phyloP scores from a whole-genome alignment of 257 asterid genomes.

The Ballota nigra region DNA sequence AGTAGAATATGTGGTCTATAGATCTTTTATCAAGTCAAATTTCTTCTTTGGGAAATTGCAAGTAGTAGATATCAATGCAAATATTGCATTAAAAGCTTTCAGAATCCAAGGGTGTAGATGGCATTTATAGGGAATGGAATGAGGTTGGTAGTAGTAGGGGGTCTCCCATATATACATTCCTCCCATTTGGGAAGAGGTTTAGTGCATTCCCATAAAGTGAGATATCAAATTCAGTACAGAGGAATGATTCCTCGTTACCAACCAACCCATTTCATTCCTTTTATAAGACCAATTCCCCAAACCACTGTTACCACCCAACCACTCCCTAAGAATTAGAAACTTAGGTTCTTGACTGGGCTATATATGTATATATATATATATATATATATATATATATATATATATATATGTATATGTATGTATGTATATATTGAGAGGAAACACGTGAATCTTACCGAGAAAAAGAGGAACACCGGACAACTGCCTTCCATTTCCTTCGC shows the following conservation, averaged over 20 bases:
- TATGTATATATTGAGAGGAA: no score
- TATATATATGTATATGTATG: no score
- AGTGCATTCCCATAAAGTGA: background rate
- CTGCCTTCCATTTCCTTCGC: constrained; percentile 60
- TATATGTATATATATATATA: no score
- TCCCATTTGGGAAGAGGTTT: background rate
- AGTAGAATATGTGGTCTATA: background rate
- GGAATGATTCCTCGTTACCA: background rate
- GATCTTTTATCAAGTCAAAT: background rate
- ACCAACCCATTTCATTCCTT: background rate
- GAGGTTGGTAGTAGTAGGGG: background rate
- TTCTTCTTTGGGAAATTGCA: constrained; percentile 5
- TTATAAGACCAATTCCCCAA: background rate
- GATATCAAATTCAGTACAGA: background rate
- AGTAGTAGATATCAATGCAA: background rate
- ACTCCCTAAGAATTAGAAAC: constrained; percentile 35
- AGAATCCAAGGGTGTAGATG: background rate
- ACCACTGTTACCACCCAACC: background rate
- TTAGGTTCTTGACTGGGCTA: background rate
- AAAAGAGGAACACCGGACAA: constrained; percentile 86
- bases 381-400: no score
- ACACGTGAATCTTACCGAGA: constrained; percentile 62
- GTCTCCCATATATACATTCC: background rate
- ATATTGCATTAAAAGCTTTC: background rate
- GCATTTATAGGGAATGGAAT: background rate